phyloP scores from a whole-genome alignment of 2,329 filamentous ascomycete genomes.

The Ceratocystis harringtonii region DNA sequence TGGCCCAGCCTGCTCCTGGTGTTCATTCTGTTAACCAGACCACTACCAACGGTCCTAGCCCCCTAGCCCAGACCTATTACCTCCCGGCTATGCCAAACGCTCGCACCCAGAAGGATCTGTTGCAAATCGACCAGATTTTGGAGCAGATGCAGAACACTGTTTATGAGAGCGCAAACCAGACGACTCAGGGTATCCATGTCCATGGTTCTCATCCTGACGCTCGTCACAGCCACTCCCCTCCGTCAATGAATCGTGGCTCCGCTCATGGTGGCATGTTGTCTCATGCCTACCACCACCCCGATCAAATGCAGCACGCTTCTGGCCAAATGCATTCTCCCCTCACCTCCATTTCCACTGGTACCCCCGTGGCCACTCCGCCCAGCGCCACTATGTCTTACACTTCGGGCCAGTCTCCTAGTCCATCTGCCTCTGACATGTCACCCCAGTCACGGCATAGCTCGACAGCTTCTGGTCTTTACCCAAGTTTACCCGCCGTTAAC shows the following conservation, averaged over 20 bases:
- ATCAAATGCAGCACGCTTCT: slow-evolving; percentile 26
- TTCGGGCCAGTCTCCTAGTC: slow-evolving; percentile 59
- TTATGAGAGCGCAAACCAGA: slow-evolving; percentile 78
- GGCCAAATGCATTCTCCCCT: slow-evolving; percentile 48
- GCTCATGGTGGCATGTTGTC: slow-evolving; percentile 20
- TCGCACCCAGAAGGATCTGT: slow-evolving; percentile 81
- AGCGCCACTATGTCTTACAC: slow-evolving; percentile 63
- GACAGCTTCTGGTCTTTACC: slow-evolving; percentile 52
- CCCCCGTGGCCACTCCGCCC: slow-evolving; percentile 61
- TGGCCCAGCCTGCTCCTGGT: slow-evolving; percentile 30
- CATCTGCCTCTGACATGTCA: slow-evolving; percentile 55
- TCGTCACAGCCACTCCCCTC: slow-evolving; percentile 42
- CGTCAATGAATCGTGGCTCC: slow-evolving; percentile 26
- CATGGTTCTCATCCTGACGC: slow-evolving; percentile 52
- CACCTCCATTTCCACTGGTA: slow-evolving; percentile 47
- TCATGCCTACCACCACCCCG: slow-evolving; percentile 18
- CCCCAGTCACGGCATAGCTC: slow-evolving; percentile 49
- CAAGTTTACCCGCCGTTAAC: slow-evolving; percentile 51
- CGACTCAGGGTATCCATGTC: slow-evolving; percentile 65
- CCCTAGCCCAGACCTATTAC: slow-evolving; percentile 60
- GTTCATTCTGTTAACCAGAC: slow-evolving; percentile 37
- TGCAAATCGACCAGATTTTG: slow-evolving; percentile 87
- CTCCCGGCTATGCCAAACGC: slow-evolving; percentile 76
- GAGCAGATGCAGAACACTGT: slow-evolving; percentile 94
- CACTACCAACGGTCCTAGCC: slow-evolving; percentile 36